Evolutionary conservation across 2,329 filamentous ascomycete genomes (phyloP), one percentile per base, ranked within the genome.

Genomic region (Dothistroma septosporum): DNA sequence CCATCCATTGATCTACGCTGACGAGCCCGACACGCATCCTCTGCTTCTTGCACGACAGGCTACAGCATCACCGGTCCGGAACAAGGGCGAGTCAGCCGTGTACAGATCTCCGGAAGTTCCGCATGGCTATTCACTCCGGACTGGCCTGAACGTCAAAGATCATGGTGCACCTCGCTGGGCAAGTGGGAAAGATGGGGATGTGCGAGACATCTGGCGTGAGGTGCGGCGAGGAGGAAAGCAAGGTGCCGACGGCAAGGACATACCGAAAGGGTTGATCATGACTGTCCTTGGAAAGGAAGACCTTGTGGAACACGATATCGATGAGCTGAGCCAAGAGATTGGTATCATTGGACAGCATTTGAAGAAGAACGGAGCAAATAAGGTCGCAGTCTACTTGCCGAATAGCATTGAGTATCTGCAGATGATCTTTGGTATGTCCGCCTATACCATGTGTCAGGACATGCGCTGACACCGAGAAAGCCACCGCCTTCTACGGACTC

Each of bases 191-290:
- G 87, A 96, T 74, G 94, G 94, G 49, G 93, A 99, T 70, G 79
- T 99, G 66, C 85, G 93, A 58, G 93, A 99, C 76, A 82, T 99
- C 59, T 99, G 94, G 94, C 85, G 87, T 64, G 91, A 90, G 54
- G 79, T 83, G 9, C 59, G 66, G 53, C 65, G 60, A 41, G 70
- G 70, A 28, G 72, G 71, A 0, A 76, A 83, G 16, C 83, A 86
- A 59, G 85, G 86, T 37, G 84, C 87, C 50, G 87, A 87, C 33
- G 82, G 83, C 44, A 73, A 78, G 46, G 79, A 82, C 1, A 83
- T 83, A 46, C 86, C 85, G 65, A 81, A 69, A n/a, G 90, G 89
- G 61, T 86, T 86, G 69, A 83, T 97, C 62, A 79, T 91, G 74
- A 96, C 91, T 1, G 87, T 96, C 28, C 80, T 91, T 58, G 94